These are phyloP conservation scores for Puccinia horiana DNA, from an alignment of 1,284 basidiomycete species.

Conservation along the genomic window DNA sequence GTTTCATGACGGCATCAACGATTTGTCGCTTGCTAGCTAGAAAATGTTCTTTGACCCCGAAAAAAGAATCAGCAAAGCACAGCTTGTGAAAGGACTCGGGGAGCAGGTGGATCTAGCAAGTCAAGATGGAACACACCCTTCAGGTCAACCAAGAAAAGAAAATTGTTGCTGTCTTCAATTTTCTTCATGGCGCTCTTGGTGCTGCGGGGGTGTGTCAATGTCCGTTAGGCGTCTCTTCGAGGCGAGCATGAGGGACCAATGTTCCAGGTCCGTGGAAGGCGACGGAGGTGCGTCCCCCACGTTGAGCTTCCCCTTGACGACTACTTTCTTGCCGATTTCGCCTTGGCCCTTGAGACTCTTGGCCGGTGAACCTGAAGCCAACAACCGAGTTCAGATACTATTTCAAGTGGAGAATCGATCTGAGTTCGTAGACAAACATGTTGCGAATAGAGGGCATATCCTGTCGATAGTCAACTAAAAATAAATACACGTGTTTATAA, in stretches of 20 bases:
- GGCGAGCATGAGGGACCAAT: conserved; percentile 86
- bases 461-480: too few species aligned
- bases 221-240: conserved; percentile 94
- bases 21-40: conserved; percentile 98
- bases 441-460: not conserved
- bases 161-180: conserved; percentile 99
- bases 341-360: conserved; percentile 46
- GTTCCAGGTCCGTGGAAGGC: conserved; percentile 71
- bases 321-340: conserved; percentile 41
- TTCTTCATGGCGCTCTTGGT: conserved; percentile 74
- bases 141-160: conserved; percentile 96
- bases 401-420: not conserved
- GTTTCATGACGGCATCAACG: conserved; percentile 97
- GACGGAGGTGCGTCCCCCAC: conserved; percentile 53
- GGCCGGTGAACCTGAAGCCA: conserved; percentile 28
- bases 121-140: conserved; percentile 60
- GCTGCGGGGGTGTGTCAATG: conserved; percentile 74
- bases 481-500: not conserved
- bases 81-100: not conserved
- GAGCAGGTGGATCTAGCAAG: too few species aligned
- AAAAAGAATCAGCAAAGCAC: not conserved
- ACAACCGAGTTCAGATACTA: not conserved
- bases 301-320: conserved; percentile 45
- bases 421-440: not conserved
- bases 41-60: too few species aligned